Percentiles rank a stretch among this genome's conserved stretches.
phyloP scores from a whole-genome alignment of 495 filamentous ascomycete species.

The Collariella sp. region DNA sequence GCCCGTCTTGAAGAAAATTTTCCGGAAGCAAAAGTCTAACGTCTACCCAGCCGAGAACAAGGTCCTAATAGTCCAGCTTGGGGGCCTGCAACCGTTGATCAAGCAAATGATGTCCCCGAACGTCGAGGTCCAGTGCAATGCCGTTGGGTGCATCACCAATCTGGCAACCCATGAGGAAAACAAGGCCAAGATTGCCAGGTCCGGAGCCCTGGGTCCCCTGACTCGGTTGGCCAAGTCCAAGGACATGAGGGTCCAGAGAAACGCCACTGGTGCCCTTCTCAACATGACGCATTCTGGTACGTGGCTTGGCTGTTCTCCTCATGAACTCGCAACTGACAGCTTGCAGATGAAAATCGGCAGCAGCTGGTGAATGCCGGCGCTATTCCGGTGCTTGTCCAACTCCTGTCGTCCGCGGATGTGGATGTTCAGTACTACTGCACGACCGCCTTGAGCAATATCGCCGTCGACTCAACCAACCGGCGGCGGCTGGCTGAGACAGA shows the following conservation, averaged over 20 bases:
- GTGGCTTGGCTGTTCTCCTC: constrained; percentile 15
- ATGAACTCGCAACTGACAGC: constrained; percentile 18
- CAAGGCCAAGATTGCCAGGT: constrained; percentile 95
- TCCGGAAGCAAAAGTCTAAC: constrained; percentile 37
- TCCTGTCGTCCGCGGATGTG: constrained; percentile 83
- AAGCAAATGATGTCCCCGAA: constrained; percentile 98
- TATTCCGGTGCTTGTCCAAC: constrained; percentile 90
- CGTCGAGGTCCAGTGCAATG: constrained; percentile 98
- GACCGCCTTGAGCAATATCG: constrained; percentile 95
- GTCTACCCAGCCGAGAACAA: constrained; percentile 79
- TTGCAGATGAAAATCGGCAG: constrained; percentile 86
- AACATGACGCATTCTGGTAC: constrained; percentile 99
- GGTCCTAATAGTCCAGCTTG: constrained; percentile 85
- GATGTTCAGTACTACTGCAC: constrained; percentile 99
- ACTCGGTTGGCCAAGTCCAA: constrained; percentile 92
- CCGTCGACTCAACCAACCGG: constrained; percentile 83
- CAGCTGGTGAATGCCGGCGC: constrained; percentile 94
- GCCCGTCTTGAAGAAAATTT: background rate
- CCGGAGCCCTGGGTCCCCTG: constrained; percentile 81
- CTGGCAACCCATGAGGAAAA: constrained; percentile 97
- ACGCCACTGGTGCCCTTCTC: constrained; percentile 88
- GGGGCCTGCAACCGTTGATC: constrained; percentile 85
- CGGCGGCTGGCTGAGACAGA: constrained; percentile 86
- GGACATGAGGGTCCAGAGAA: constrained; percentile 96
- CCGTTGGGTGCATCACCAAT: constrained; percentile 97